Conservation (phyloP, 225 moss, liverwort and hornwort species). For the Anthoceros angustus region DNA sequence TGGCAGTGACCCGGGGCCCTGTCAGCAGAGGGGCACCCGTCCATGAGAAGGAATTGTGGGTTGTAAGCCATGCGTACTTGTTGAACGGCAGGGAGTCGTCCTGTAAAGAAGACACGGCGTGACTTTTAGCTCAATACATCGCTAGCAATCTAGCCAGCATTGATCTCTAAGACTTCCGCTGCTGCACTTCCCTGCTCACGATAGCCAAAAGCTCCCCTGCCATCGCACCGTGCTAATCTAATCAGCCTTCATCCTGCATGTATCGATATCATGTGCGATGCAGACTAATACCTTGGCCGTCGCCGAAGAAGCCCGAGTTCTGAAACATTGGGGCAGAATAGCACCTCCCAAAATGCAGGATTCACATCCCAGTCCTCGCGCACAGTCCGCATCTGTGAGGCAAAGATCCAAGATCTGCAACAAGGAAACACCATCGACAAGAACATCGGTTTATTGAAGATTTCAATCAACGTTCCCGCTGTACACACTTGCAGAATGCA, state of each 20-base stretch:
- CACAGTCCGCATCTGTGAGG: background rate
- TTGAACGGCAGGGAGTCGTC: background rate
- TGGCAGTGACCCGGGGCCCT: background rate
- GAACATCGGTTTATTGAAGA: background rate
- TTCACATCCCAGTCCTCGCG: background rate
- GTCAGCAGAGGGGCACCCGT: background rate
- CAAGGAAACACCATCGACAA: background rate
- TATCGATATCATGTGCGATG: background rate
- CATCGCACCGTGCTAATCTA: too few species aligned
- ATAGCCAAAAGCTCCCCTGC: too few species aligned
- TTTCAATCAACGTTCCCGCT: background rate
- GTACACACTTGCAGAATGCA: too few species aligned
- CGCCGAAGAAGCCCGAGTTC: background rate
- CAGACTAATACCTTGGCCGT: background rate
- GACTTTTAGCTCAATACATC: too few species aligned
- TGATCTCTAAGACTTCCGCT: too few species aligned
- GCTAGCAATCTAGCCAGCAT: too few species aligned
- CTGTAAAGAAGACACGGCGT: background rate
- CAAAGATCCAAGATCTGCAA: background rate
- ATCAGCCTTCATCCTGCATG: background rate
- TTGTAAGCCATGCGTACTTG: constrained; percentile 4
- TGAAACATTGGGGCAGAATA: background rate
- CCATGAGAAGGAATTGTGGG: constrained; percentile 4
- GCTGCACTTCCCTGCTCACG: too few species aligned
- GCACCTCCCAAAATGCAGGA: background rate